Evolutionary conservation across 306 rosid genomes (phyloP), one percentile per base, ranked within the genome.

Genomic region (Sindora glabra): DNA sequence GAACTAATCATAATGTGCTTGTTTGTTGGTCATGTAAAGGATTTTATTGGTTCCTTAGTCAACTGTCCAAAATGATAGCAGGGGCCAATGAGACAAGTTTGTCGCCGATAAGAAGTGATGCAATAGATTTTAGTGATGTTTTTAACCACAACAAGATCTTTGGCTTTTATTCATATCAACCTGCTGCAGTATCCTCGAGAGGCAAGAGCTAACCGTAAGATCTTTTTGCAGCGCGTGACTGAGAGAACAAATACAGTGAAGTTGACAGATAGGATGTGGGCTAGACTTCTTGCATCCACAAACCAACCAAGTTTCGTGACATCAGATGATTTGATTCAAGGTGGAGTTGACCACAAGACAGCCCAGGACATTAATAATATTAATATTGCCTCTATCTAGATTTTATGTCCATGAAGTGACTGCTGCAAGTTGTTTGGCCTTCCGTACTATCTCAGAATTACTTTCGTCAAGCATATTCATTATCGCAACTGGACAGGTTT

Each of bases 251-350:
- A 88, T 44, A 88, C 76, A 4, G 94, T 88, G 12, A 26, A 47
- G 66, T 65, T 92, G 62, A 86, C 88, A 0, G 95, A 75, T 34
- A 78, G 96, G 65, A 83, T 88, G 95, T 92, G 98, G 96, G 98
- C 94, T 53, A 88, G 96, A 63, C 86, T 88, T 83, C 95, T 92
- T 64, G 89, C 86, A 49, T 92, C 98, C 0, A 92, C 95, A 12
- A 88, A 92, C 59, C 98, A 92, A 58, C 98, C 98, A 38, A 80
- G 95, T 71, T 92, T 92, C 67, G 29, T 81, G 65, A 58, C 62
- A 13, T 36, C 58, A 51, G 56, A 80, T 9, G 71, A 33, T 29
- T 9, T 33, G 61, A 46, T 37, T 53, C 68, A 56, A 39, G 82
- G 65, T 53, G 57, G 36, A 14, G 70, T 52, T 66, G 73, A 64